Evolutionary conservation across 225 moss, liverwort and hornwort species (phyloP).

Genomic region (Physcomitrellopsis africana): DNA sequence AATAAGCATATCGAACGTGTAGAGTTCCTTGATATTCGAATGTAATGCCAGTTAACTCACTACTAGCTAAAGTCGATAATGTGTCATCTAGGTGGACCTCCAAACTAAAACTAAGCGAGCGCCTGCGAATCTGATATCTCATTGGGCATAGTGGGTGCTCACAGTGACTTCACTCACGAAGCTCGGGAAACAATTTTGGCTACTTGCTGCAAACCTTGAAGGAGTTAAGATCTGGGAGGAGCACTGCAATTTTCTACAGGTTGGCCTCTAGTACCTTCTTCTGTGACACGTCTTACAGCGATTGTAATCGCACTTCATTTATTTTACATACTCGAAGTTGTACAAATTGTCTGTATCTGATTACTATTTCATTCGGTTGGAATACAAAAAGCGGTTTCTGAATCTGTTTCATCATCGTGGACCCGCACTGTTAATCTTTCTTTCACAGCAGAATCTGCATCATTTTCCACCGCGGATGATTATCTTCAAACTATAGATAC

Average conservation of each 20-base stretch:
- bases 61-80: not conserved
- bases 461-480: not conserved
- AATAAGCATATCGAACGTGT: too few species aligned
- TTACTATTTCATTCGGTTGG: not conserved
- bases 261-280: not conserved
- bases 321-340: not conserved
- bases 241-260: constrained; percentile 45
- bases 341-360: not conserved
- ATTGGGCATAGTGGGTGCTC: not conserved
- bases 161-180: constrained; percentile 31
- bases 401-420: not conserved
- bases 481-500: constrained; percentile 26
- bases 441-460: not conserved
- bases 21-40: too few species aligned
- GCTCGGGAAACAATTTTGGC: constrained; percentile 28
- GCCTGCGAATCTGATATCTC: constrained; percentile 12
- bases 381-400: not conserved
- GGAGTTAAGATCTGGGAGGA: constrained; percentile 32
- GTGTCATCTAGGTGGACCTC: too few species aligned
- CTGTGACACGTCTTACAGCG: not conserved
- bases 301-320: not conserved
- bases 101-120: not conserved
- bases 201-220: constrained; percentile 33
- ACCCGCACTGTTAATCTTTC: not conserved
- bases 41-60: too few species aligned